Percentiles rank a stretch among this genome's conserved stretches.
Conservation (phyloP, 2,329 filamentous ascomycete genomes). For the Aulographum hederae region DNA sequence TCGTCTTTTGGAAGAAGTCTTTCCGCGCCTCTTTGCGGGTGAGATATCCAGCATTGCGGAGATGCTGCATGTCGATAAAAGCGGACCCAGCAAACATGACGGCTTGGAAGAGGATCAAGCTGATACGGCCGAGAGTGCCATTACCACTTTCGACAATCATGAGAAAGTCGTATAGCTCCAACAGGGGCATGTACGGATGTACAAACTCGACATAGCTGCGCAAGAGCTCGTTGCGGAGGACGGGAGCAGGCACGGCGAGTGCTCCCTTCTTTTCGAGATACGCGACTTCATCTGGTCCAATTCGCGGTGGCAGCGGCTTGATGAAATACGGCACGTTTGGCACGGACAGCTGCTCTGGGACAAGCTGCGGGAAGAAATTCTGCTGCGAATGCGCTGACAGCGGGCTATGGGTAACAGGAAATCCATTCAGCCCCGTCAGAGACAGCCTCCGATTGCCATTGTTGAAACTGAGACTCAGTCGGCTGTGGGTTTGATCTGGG, state of each 20-base stretch:
- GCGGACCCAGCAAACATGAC: conserved; percentile 89
- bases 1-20: conserved; percentile 74
- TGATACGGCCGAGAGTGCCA: conserved; percentile 53
- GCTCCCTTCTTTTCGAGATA: conserved; percentile 77
- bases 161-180: conserved; percentile 47
- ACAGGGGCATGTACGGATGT: conserved; percentile 81
- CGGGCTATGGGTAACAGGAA: too few relatives aligned
- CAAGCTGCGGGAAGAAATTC: conserved; percentile 27
- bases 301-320: conserved; percentile 57
- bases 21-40: conserved; percentile 69
- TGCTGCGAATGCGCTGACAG: conserved; percentile 2
- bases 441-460: conserved; percentile 27
- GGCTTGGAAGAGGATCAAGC: conserved; percentile 77
- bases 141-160: conserved; percentile 45
- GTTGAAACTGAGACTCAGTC: conserved; percentile 18
- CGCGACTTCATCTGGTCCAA: conserved; percentile 63
- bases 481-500: conserved; percentile 29
- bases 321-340: conserved; percentile 48
- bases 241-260: conserved; percentile 50
- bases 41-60: conserved; percentile 60
- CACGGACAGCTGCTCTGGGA: conserved; percentile 21
- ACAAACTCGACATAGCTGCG: conserved; percentile 76
- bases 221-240: conserved; percentile 63
- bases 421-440: too few relatives aligned
- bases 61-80: conserved; percentile 63